A percentile compares a stretch with the other conserved stretches of the same genome.
These are phyloP conservation scores for Bimuria novae-zelandiae DNA, from an alignment of 2,329 filamentous ascomycete species.

Conservation along the genomic window DNA sequence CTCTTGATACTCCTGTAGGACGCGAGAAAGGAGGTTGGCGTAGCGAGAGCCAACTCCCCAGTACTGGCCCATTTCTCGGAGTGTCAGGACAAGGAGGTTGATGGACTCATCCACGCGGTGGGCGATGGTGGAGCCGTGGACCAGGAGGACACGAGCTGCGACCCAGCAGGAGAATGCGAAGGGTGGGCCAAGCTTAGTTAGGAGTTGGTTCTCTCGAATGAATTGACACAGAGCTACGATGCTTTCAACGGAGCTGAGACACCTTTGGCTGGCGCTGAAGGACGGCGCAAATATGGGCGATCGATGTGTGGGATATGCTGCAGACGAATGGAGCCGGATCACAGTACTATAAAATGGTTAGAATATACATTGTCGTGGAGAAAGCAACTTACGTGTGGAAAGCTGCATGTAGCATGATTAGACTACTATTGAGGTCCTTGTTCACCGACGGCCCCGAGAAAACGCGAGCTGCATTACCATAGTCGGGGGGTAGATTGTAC, in stretches of 20 bases:
- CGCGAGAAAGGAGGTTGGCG: conserved; percentile 75
- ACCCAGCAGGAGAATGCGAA: conserved; percentile 96
- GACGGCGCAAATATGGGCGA: conserved; percentile 89
- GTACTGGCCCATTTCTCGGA: conserved; percentile 78
- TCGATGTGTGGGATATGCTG: conserved; percentile 86
- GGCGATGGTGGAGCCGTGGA: conserved; percentile 88
- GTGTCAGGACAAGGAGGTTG: conserved; percentile 77
- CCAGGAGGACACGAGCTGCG: conserved; percentile 80
- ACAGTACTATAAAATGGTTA: conserved; percentile 62
- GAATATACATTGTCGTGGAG: not conserved
- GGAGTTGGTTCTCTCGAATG: conserved; percentile 72
- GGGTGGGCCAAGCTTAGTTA: conserved; percentile 81
- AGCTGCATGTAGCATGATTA: conserved; percentile 89
- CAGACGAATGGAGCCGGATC: conserved; percentile 88
- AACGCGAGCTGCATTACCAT: conserved; percentile 80
- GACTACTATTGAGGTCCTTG: conserved; percentile 76
- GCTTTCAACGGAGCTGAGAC: conserved; percentile 71
- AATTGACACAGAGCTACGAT: conserved; percentile 79
- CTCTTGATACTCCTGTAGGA: conserved; percentile 84
- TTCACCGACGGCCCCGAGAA: conserved; percentile 65
- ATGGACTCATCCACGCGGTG: conserved; percentile 81
- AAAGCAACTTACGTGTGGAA: conserved; percentile 72
- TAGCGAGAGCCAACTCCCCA: conserved; percentile 89
- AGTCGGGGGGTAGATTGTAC: conserved; percentile 78
- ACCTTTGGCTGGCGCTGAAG: conserved; percentile 82